Evolutionary conservation across 352 stramenopile species (phyloP).

Genomic region (Globisporangium paroecandrum): DNA sequence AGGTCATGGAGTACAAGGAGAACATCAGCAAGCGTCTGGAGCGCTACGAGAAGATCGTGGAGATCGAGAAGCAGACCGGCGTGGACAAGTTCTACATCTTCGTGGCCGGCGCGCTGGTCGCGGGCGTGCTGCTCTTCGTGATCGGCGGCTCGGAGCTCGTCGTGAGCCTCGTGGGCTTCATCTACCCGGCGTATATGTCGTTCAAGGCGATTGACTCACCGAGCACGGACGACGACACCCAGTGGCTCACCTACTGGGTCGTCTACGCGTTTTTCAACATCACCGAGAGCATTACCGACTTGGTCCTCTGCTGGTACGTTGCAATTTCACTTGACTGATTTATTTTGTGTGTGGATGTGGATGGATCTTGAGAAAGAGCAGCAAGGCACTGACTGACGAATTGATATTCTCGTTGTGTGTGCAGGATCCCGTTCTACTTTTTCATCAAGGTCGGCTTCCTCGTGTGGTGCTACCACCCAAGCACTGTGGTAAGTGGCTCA

Average conservation of each 20-base stretch:
- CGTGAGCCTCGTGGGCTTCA: conserved; percentile 80
- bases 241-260: conserved; percentile 92
- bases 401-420: background rate
- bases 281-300: conserved; percentile 86
- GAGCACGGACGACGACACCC: conserved; percentile 70
- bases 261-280: conserved; percentile 97
- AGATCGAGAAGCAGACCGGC: conserved; percentile 82
- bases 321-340: background rate
- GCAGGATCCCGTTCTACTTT: conserved; percentile 84
- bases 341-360: background rate
- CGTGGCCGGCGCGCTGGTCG: conserved; percentile 35
- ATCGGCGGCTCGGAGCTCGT: conserved; percentile 74
- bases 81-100: conserved; percentile 90
- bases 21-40: conserved; percentile 79
- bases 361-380: background rate
- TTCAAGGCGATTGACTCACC: conserved; percentile 87
- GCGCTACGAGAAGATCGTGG: conserved; percentile 79
- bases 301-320: conserved; percentile 72
- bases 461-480: conserved; percentile 82
- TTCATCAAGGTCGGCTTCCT: conserved; percentile 86
- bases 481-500: conserved; percentile 38
- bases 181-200: conserved; percentile 87
- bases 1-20: conserved; percentile 78
- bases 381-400: background rate
- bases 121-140: conserved; percentile 72